Conservation (phyloP, 2,329 filamentous ascomycete species). For the Escovopsis weberi region DNA sequence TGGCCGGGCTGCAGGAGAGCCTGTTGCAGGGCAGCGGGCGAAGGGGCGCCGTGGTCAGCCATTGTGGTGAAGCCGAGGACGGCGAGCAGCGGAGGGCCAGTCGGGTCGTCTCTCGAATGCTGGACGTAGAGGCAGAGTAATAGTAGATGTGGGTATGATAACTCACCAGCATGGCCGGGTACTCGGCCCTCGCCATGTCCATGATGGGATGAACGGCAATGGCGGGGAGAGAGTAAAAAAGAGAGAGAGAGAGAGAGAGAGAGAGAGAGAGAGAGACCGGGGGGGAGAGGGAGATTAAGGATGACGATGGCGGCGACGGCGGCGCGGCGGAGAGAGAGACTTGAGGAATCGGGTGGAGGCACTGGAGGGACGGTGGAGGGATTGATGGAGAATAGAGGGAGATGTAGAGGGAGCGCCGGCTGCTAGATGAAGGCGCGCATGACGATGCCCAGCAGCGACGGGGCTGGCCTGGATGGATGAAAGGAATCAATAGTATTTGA, state of each 20-base stretch:
- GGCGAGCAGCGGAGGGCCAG: slow-evolving; percentile 1
- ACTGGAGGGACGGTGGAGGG: no score
- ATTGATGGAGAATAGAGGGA: not conserved
- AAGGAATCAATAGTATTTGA: no score
- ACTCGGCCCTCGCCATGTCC: slow-evolving; percentile 68
- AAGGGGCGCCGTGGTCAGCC: not conserved
- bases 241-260: no score
- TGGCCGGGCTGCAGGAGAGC: slow-evolving; percentile 66
- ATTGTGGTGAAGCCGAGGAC: not conserved
- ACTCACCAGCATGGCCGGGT: slow-evolving; percentile 86
- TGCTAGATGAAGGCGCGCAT: slow-evolving; percentile 9
- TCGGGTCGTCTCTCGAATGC: not conserved
- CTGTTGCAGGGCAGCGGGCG: slow-evolving; percentile 29
- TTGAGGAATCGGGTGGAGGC: not conserved
- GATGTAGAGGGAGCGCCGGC: not conserved
- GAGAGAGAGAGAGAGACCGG: not conserved
- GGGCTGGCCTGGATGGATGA: not conserved
- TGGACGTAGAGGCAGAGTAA: not conserved
- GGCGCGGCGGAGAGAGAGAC: not conserved
- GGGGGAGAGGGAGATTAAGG: not conserved
- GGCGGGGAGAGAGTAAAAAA: not conserved
- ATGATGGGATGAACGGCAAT: not conserved
- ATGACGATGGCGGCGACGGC: no score
- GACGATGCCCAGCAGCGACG: slow-evolving; percentile 5
- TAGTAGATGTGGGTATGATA: no score